Evolutionary conservation across 768 basidiomycete genomes (phyloP), one percentile per base, ranked within the genome.

Genomic region (Suillus cothurnatus): DNA sequence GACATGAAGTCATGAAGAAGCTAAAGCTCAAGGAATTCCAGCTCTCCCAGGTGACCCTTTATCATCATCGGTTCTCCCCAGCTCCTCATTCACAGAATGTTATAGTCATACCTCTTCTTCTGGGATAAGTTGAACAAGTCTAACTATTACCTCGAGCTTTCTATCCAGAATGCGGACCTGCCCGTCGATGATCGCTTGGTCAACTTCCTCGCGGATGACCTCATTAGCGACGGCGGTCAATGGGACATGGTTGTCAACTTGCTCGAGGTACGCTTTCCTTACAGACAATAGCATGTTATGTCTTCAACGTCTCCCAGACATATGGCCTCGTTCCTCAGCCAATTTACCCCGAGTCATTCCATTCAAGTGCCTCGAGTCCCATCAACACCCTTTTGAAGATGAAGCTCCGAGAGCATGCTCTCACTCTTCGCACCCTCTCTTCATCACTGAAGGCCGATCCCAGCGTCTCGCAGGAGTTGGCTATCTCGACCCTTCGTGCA

Each of bases 71-170:
- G 63, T 61, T 56, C 66, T 69, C 59, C 69, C 38, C 55, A 26
- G 34, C 58, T 65, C 32, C 36, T 21, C 21, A 4, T 19, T 41
- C 19, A 59, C 19, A 41, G 5, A 14, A 21, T 17, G 56, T 45
- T 52, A 50, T 70, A 93, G 91, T 87, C 88, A 2, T 97, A 97
- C 77, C 83, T 96, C 34, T 96, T 95, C 84, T 96, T 98, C 85
- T 97, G 91, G 84, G 96, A 99, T 79, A 95, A 96, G 78, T 86
- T 98, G 59, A 94, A 96, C 83, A 94, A 97, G 76, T 79, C 84
- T 52, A 91, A 91, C 76, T 95, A 93, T 79, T 97, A 91, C 77
- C 89, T 97, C 21, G 96, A 97, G 77, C 83, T 91, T 47, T 86
- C 91, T 57, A 92, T 98, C 69, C 83, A 97, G 76, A 85, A 91